Evolutionary conservation across 2,329 filamentous ascomycete genomes (phyloP).

Genomic region (Lachnellula occidentalis): DNA sequence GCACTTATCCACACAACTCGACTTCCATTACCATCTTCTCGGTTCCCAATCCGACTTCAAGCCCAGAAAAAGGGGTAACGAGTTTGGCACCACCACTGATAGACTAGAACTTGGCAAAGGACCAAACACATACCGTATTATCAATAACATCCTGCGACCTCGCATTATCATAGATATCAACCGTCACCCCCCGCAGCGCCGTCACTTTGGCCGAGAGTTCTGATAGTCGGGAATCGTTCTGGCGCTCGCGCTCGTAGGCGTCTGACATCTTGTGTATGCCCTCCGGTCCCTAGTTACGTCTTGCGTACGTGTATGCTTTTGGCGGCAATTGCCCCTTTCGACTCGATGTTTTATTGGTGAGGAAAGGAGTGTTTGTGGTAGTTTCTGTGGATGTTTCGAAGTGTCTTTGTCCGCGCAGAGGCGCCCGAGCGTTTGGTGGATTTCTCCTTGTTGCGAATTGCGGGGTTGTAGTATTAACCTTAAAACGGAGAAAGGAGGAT

Average conservation of each 20-base stretch:
- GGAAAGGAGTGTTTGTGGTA: not conserved
- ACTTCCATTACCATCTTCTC: not conserved
- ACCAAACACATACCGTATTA: slow-evolving; percentile 58
- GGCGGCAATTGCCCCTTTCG: not conserved
- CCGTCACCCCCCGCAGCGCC: slow-evolving; percentile 84
- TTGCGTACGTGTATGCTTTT: not conserved
- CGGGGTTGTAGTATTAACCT: not conserved
- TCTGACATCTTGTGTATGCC: slow-evolving; percentile 56
- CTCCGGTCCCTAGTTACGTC: not conserved
- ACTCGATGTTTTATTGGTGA: not conserved
- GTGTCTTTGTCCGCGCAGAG: slow-evolving; percentile 13
- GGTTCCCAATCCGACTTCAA: not conserved
- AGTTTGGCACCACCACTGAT: not conserved
- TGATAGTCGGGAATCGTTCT: slow-evolving; percentile 92
- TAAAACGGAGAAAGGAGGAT: not conserved
- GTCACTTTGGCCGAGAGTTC: slow-evolving; percentile 89
- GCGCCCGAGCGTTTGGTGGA: slow-evolving; percentile 5
- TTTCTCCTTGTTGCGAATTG: not conserved
- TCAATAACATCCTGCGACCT: slow-evolving; percentile 84
- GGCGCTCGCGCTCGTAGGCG: slow-evolving; percentile 73
- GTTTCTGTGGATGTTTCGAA: slow-evolving; percentile 8
- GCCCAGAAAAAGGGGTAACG: not conserved
- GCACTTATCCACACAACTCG: not conserved
- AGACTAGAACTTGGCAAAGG: not conserved
- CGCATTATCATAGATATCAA: slow-evolving; percentile 97